Evolutionary conservation across 2,329 filamentous ascomycete genomes (phyloP).

Genomic region (Beauveria sp.): DNA sequence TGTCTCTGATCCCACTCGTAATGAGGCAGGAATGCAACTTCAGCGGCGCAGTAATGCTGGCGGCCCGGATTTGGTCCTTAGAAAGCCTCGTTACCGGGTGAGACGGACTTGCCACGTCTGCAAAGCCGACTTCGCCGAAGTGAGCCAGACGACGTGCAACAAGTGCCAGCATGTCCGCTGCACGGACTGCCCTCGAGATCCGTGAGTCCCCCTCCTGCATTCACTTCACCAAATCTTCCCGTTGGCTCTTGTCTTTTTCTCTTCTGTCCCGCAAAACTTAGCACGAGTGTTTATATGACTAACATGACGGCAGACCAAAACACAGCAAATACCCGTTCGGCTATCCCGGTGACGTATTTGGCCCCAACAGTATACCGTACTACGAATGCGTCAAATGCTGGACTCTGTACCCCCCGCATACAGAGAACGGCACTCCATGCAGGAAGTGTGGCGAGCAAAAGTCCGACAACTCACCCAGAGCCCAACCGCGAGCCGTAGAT

Average conservation of each 20-base stretch:
- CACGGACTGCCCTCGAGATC: conserved; percentile 72
- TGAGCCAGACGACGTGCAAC: conserved; percentile 52
- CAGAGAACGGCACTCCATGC: conserved; percentile 48
- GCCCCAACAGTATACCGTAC: conserved; percentile 41
- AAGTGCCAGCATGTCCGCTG: conserved; percentile 68
- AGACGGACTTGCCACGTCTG: conserved; percentile 73
- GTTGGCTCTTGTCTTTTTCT: neutral
- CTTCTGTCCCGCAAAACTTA: neutral
- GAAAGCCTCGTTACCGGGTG: conserved; percentile 64
- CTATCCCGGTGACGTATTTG: conserved; percentile 59
- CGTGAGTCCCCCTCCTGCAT: conserved; percentile 44
- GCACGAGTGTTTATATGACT: neutral
- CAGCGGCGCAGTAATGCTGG: conserved; percentile 59
- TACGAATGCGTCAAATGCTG: conserved; percentile 58
- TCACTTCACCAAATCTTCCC: no score
- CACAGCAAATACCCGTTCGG: conserved; percentile 62
- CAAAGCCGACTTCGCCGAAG: conserved; percentile 49
- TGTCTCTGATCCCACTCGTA: conserved; percentile 41
- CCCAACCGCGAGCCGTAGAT: conserved; percentile 52
- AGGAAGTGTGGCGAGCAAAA: conserved; percentile 52
- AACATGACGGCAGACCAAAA: conserved; percentile 43
- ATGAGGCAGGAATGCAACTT: conserved; percentile 43
- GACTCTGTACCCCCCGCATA: conserved; percentile 44
- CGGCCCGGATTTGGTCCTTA: conserved; percentile 64
- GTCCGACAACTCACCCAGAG: conserved; percentile 51